Evolutionary conservation across 2,329 filamentous ascomycete species (phyloP).

Genomic region (Ophiostoma sp.): DNA sequence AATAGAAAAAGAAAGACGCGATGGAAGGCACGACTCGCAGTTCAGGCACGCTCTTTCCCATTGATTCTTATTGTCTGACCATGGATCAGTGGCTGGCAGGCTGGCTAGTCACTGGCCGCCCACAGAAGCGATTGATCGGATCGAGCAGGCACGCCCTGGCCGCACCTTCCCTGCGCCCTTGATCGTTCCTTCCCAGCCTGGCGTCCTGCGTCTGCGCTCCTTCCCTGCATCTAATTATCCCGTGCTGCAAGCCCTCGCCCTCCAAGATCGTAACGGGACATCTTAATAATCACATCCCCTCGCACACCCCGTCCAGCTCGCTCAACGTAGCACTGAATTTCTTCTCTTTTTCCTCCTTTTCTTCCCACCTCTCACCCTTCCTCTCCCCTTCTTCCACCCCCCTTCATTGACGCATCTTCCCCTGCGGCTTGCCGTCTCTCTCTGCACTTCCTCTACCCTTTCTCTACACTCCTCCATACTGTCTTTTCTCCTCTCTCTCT

Average conservation of each 20-base stretch:
- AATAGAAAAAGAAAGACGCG: slow-evolving; percentile 7
- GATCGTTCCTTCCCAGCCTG: slow-evolving; percentile 3
- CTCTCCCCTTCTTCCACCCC: background rate
- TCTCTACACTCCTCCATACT: background rate
- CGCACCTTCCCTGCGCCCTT: slow-evolving; percentile 17
- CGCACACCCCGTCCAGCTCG: background rate
- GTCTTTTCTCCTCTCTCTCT: slow-evolving; percentile 4
- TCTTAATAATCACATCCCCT: background rate
- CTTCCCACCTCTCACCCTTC: slow-evolving; percentile 7
- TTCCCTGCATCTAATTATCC: slow-evolving; percentile 2
- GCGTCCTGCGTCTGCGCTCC: background rate
- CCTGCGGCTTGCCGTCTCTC: slow-evolving; percentile 9
- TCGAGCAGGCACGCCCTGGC: slow-evolving; percentile 7
- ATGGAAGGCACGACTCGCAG: slow-evolving; percentile 1
- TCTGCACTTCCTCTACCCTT: slow-evolving; percentile 2
- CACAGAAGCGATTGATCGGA: background rate
- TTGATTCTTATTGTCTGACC: background rate
- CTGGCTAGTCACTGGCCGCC: background rate
- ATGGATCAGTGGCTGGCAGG: background rate
- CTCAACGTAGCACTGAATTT: background rate
- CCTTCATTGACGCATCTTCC: slow-evolving; percentile 1
- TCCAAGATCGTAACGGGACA: too few relatives aligned
- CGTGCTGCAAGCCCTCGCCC: background rate
- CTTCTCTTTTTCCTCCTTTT: slow-evolving; percentile 12
- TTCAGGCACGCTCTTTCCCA: background rate